Evolutionary conservation across 805 yeast genomes (phyloP).

Genomic region (Saturnispora serradocipensis): DNA sequence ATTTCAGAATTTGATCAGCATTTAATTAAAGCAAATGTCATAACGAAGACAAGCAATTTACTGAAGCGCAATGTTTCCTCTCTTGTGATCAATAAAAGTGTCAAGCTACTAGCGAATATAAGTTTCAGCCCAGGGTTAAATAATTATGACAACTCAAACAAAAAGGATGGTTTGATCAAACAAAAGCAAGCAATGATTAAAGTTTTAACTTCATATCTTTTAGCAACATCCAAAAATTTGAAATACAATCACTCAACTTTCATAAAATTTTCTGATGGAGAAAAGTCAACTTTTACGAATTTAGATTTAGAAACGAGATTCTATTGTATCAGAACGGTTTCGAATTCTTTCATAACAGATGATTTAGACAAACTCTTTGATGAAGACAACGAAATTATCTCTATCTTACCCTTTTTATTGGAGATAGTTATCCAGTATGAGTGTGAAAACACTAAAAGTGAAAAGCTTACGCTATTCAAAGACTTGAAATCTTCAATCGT

Average conservation of each 20-base stretch:
- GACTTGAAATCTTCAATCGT: constrained; percentile 23
- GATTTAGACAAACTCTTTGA: constrained; percentile 35
- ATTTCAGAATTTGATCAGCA: constrained; percentile 19
- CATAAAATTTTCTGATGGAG: constrained; percentile 17
- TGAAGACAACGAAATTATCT: constrained; percentile 31
- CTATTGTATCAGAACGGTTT: constrained; percentile 33
- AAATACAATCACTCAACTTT: constrained; percentile 17
- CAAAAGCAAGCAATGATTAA: constrained; percentile 13
- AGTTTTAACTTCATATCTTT: constrained; percentile 29
- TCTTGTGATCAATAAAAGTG: background rate
- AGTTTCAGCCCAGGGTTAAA: constrained; percentile 23
- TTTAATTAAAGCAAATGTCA: constrained; percentile 12
- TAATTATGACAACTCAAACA: constrained; percentile 1
- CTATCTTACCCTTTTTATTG: constrained; percentile 38
- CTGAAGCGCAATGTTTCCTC: background rate
- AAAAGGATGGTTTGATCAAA: background rate
- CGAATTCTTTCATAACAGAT: constrained; percentile 33
- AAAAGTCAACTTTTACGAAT: constrained; percentile 10
- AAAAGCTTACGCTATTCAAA: constrained; percentile 16
- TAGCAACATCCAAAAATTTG: constrained; percentile 22
- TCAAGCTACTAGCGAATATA: constrained; percentile 4
- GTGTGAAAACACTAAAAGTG: constrained; percentile 11
- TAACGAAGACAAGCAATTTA: constrained; percentile 13
- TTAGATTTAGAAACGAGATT: constrained; percentile 18
- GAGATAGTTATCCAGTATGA: constrained; percentile 38